phyloP scores from a whole-genome alignment of 2,329 filamentous ascomycete genomes.

The Didymella pomorum region DNA sequence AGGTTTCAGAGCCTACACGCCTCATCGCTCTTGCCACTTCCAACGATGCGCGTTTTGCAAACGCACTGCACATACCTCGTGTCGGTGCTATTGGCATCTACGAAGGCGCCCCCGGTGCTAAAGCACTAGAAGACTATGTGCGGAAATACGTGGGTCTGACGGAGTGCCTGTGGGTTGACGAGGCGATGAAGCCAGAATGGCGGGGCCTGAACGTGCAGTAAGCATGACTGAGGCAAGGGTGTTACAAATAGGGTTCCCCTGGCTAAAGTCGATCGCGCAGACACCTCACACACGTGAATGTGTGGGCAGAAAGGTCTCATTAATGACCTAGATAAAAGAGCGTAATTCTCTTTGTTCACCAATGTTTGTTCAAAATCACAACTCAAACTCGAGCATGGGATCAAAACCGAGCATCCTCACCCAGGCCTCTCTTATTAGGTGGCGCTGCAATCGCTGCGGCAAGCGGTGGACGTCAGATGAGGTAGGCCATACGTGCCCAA shows the following conservation, averaged over 20 bases:
- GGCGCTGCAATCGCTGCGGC: slow-evolving; percentile 9
- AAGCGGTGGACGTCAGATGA: slow-evolving; percentile 7
- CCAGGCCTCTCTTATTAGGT: background rate
- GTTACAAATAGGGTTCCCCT: background rate
- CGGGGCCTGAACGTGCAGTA: slow-evolving; percentile 53
- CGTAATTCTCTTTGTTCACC: too few relatives aligned
- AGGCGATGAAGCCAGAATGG: slow-evolving; percentile 54
- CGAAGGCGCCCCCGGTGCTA: slow-evolving; percentile 64
- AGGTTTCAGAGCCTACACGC: slow-evolving; percentile 52
- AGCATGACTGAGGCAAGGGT: background rate
- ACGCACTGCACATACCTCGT: slow-evolving; percentile 67
- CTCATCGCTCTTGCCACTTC: slow-evolving; percentile 70
- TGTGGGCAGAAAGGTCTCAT: too few relatives aligned
- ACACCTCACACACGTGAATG: background rate
- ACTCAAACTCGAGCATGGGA: too few relatives aligned
- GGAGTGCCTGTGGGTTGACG: slow-evolving; percentile 65
- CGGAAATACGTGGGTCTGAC: slow-evolving; percentile 61
- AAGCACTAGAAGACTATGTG: slow-evolving; percentile 65
- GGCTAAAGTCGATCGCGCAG: background rate
- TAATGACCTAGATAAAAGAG: too few relatives aligned
- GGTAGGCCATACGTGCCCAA: slow-evolving; percentile 5
- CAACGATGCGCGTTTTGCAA: slow-evolving; percentile 65
- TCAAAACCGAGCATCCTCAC: background rate
- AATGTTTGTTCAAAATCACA: too few relatives aligned
- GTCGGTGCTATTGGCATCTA: slow-evolving; percentile 70